Conservation (phyloP, 495 filamentous ascomycete species). For the Annulohypoxylon stygium region DNA sequence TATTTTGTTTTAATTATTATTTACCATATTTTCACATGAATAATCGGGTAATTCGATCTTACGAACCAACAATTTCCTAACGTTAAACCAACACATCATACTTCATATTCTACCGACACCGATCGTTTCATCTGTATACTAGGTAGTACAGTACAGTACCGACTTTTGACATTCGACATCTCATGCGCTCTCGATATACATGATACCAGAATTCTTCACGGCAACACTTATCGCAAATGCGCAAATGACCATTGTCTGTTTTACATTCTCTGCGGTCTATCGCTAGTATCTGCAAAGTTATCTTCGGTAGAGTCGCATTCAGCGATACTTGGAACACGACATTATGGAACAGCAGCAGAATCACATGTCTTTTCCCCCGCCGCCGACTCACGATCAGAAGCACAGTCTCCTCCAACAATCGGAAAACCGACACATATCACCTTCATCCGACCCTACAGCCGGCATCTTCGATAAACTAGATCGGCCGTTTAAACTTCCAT, state of each 20-base stretch:
- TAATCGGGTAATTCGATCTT: conserved; percentile 40
- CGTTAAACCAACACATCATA: conserved; percentile 16
- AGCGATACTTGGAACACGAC: conserved; percentile 7
- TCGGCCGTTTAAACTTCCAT: conserved; percentile 47
- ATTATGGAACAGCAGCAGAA: conserved; percentile 48
- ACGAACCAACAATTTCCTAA: conserved; percentile 26
- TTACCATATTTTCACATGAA: conserved; percentile 13
- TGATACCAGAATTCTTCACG: conserved; percentile 16
- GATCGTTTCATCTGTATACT: conserved; percentile 24
- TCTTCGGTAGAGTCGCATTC: conserved; percentile 35
- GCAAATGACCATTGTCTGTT: conserved; percentile 40
- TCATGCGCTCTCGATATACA: conserved; percentile 35
- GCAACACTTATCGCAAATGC: conserved; percentile 18
- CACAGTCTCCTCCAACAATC: conserved; percentile 34
- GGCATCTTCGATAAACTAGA: conserved; percentile 41
- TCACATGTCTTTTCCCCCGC: conserved; percentile 48
- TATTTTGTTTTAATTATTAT: conserved; percentile 24
- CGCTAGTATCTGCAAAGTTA: conserved; percentile 26
- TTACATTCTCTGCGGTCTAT: conserved; percentile 30
- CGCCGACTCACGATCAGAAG: conserved; percentile 45
- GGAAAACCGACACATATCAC: conserved; percentile 39
- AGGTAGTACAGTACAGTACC: conserved; percentile 29
- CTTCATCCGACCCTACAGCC: conserved; percentile 34
- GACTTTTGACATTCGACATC: conserved; percentile 5
- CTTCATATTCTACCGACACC: conserved; percentile 4